phyloP scores from a whole-genome alignment of 768 basidiomycete species.

The Amanita pallidorosea region DNA sequence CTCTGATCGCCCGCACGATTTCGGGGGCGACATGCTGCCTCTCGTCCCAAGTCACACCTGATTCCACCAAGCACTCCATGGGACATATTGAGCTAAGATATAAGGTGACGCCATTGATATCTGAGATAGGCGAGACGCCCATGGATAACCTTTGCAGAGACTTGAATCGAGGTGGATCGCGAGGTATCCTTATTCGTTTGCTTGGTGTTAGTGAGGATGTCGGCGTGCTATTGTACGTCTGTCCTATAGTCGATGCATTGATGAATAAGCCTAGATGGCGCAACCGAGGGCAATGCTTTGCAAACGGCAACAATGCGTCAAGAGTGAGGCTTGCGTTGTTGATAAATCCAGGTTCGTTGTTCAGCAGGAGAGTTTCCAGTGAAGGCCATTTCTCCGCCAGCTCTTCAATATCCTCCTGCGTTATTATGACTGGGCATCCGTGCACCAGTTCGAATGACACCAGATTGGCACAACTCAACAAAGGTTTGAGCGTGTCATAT shows the following conservation, averaged over 20 bases:
- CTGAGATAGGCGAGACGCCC: constrained; percentile 37
- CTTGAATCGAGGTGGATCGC: constrained; percentile 17
- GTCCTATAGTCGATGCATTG: constrained; percentile 20
- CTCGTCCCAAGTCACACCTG: constrained; percentile 40
- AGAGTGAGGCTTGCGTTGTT: constrained; percentile 23
- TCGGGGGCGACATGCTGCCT: constrained; percentile 2
- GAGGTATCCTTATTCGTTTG: constrained; percentile 9
- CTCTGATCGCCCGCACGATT: constrained; percentile 9
- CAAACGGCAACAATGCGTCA: constrained; percentile 28
- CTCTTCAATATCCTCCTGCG: constrained; percentile 30
- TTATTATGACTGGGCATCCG: constrained; percentile 25
- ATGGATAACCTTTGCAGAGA: constrained; percentile 28
- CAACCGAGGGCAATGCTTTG: constrained; percentile 27
- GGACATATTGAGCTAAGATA: constrained; percentile 46
- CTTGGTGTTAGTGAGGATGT: constrained; percentile 9
- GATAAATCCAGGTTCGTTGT: constrained; percentile 30
- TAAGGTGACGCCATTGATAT: constrained; percentile 33
- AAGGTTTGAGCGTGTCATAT: constrained; percentile 23
- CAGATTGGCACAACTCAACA: constrained; percentile 23
- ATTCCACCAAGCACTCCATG: constrained; percentile 26
- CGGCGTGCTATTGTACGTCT: constrained; percentile 9
- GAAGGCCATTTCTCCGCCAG: constrained; percentile 36
- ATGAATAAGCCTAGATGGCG: constrained; percentile 30
- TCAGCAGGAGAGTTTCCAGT: constrained; percentile 32
- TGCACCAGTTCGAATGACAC: constrained; percentile 26